Percentiles rank a stretch among this genome's conserved stretches.
Conservation (phyloP, 2,329 filamentous ascomycete genomes). For the Ophiobolus disseminans region DNA sequence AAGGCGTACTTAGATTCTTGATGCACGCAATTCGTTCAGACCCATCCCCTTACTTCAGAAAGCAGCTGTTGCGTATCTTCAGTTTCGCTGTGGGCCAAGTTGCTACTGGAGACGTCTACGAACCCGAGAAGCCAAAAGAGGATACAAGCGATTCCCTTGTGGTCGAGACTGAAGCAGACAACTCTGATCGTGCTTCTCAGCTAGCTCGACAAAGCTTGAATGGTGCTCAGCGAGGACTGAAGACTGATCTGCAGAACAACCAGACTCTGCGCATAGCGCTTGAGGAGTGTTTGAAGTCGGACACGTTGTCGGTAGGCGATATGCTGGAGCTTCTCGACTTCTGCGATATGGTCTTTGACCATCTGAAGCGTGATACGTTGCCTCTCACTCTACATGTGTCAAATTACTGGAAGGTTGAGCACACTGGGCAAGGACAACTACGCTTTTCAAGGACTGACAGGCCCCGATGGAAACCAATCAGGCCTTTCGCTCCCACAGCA, state of each 20-base stretch:
- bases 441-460: slow-evolving; percentile 39
- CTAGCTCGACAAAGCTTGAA: slow-evolving; percentile 64
- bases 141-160: slow-evolving; percentile 56
- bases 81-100: slow-evolving; percentile 64
- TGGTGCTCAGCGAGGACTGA: slow-evolving; percentile 65
- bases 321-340: slow-evolving; percentile 65
- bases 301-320: slow-evolving; percentile 59
- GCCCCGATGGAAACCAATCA: slow-evolving; percentile 25
- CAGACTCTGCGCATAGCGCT: slow-evolving; percentile 59
- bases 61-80: slow-evolving; percentile 60
- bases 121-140: slow-evolving; percentile 35
- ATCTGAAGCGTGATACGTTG: slow-evolving; percentile 54
- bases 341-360: slow-evolving; percentile 62
- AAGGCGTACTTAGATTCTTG: slow-evolving; percentile 63
- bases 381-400: slow-evolving; percentile 62
- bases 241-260: slow-evolving; percentile 59
- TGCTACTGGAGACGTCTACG: slow-evolving; percentile 61
- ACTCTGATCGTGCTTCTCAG: slow-evolving; percentile 56
- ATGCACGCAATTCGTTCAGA: slow-evolving; percentile 64
- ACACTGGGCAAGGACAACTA: slow-evolving; percentile 57
- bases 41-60: slow-evolving; percentile 64
- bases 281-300: slow-evolving; percentile 63
- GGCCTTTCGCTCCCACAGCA: slow-evolving; percentile 12
- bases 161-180: slow-evolving; percentile 61
- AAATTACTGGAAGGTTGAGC: slow-evolving; percentile 62